These are phyloP conservation scores for Colletotrichum orbiculare DNA, from an alignment of 2,329 filamentous ascomycete genomes.

Conservation along the genomic window DNA sequence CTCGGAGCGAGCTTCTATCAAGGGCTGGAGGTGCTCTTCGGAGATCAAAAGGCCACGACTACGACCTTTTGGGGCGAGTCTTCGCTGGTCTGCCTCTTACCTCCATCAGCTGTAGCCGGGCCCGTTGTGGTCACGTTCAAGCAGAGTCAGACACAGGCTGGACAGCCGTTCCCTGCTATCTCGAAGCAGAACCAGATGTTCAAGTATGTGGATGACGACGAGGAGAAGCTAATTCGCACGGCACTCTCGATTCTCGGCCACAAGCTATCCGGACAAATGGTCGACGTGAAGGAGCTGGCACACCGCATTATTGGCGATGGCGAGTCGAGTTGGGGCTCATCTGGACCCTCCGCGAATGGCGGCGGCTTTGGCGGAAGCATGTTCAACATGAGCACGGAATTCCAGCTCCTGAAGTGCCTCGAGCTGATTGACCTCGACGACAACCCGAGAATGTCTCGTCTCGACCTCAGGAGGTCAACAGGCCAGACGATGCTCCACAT, in stretches of 20 bases:
- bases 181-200: conserved; percentile 65
- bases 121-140: conserved; percentile 78
- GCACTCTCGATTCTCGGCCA: conserved; percentile 73
- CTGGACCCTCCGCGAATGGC: conserved; percentile 47
- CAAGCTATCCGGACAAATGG: conserved; percentile 72
- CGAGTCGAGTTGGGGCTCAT: conserved; percentile 59
- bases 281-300: conserved; percentile 71
- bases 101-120: conserved; percentile 75
- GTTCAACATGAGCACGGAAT: conserved; percentile 63
- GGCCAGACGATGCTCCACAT: conserved; percentile 87
- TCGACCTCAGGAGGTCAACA: conserved; percentile 72
- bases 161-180: conserved; percentile 45
- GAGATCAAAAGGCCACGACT: conserved; percentile 70
- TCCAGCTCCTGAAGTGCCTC: conserved; percentile 77
- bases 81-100: conserved; percentile 82
- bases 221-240: conserved; percentile 74
- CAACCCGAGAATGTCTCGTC: conserved; percentile 72
- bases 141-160: conserved; percentile 55
- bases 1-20: conserved; percentile 83
- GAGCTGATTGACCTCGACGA: conserved; percentile 84
- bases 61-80: conserved; percentile 85
- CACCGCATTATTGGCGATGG: conserved; percentile 66
- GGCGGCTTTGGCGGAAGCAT: conserved; percentile 53
- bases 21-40: conserved; percentile 86
- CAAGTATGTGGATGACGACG: conserved; percentile 79